These are phyloP conservation scores for Plantago lanceolata DNA, from an alignment of 305 asterid genomes.

Conservation along the genomic window DNA sequence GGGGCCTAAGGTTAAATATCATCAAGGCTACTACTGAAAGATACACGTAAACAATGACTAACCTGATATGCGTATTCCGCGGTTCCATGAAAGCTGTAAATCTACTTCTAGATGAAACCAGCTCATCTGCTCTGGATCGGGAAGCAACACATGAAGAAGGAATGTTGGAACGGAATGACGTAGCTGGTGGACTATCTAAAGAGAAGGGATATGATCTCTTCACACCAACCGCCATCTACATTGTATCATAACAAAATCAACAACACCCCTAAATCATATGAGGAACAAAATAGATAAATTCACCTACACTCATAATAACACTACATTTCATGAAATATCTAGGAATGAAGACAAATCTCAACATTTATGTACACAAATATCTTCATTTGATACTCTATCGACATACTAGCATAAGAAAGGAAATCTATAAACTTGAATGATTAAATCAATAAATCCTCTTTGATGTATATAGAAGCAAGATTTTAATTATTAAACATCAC, in stretches of 20 bases:
- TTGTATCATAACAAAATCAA: conserved; percentile 27
- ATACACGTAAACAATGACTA: background rate
- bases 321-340: background rate
- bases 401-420: background rate
- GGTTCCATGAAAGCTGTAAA: conserved; percentile 34
- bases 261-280: background rate
- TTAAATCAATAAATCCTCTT: no score
- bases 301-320: no score
- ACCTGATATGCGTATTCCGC: conserved; percentile 45
- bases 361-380: background rate
- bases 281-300: no score
- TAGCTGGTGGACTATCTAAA: conserved; percentile 41
- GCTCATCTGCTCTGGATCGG: conserved; percentile 38
- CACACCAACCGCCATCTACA: conserved; percentile 51
- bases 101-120: conserved; percentile 43
- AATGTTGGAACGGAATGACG: conserved; percentile 40
- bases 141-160: conserved; percentile 26
- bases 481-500: background rate
- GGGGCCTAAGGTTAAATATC: background rate
- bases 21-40: conserved; percentile 2
- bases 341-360: background rate
- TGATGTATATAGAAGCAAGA: background rate
- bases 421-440: no score
- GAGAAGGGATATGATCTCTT: conserved; percentile 74
- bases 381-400: background rate